Evolutionary conservation across 768 basidiomycete genomes (phyloP), one percentile per base, ranked within the genome.

Genomic region (Pholiota molesta): DNA sequence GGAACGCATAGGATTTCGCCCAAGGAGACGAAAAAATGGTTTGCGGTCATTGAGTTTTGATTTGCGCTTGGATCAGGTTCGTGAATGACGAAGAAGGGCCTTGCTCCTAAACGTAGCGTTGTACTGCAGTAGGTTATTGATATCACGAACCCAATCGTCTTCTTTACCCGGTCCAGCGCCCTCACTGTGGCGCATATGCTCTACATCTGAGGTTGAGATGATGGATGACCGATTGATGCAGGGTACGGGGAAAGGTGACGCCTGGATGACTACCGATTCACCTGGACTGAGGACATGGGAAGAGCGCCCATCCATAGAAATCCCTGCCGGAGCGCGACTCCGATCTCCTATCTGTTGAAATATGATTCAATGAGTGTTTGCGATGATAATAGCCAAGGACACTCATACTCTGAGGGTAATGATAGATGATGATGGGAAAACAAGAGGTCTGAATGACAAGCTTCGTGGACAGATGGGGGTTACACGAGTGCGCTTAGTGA

Each of bases 381-480:
- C 19, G 13, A 7, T 16, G 45, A 21, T 29, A 55, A 54, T 31
- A 26, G 40, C 26, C 19, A 60, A 42, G 21, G 75, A 35, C 31
- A 16, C n/a, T n/a, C 88, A 67, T 73, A 92, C 91, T 67, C 87
- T 83, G 33, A 93, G 76, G 0, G 90, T 91, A 52, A 93, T 83
- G 10, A 86, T 83, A 0, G 90, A 92, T 17, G 90, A 91, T 23
- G 85, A 86, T 0, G 96, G 96, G 66, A 98, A 90, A 7, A 98
- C 90, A 3, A 98, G 84, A 2, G 95, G 95, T 13, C 96, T 81
- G 75, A 98, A 98, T 31, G 91, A 94, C 19, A 98, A 77, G 72
- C 93, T 95, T 59, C 96, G 84, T 52, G 96, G 96, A 69, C 94
- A 95, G 66, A 98, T 97, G n/a, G 96, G 96, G 1, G 96, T 97